Percentiles rank a stretch among this genome's conserved stretches.
These are phyloP conservation scores for Rhynchospora breviuscula DNA, from an alignment of 176 grass and related monocot species.

Conservation along the genomic window DNA sequence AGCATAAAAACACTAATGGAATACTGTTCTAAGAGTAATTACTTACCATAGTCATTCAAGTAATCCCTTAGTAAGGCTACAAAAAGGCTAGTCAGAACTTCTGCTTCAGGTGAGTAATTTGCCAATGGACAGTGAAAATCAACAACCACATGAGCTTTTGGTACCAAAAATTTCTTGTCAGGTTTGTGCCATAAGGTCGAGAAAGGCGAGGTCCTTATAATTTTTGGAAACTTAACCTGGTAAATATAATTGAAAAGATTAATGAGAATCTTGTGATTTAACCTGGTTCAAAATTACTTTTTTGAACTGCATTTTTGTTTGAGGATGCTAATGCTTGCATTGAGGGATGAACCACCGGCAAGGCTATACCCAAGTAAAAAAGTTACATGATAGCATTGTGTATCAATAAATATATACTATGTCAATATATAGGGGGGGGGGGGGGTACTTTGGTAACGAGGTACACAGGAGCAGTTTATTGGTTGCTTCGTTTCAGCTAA, in stretches of 20 bases:
- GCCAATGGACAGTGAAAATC: slow-evolving; percentile 93
- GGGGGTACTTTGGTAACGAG: neutral
- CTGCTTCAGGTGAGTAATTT: slow-evolving; percentile 71
- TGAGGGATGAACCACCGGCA: neutral
- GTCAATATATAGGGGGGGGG: neutral
- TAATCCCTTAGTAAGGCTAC: slow-evolving; percentile 76
- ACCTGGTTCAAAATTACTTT: neutral
- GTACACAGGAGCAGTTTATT: neutral
- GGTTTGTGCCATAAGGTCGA: slow-evolving; percentile 92
- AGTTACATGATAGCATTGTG: neutral
- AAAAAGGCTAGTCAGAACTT: slow-evolving; percentile 51
- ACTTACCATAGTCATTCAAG: slow-evolving; percentile 93
- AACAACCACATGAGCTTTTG: slow-evolving; percentile 71
- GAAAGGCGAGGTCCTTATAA: slow-evolving; percentile 62
- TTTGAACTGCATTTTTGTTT: neutral
- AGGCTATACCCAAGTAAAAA: neutral
- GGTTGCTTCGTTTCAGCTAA: neutral
- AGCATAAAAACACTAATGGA: neutral
- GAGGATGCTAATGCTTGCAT: neutral
- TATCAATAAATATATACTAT: neutral
- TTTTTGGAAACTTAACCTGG: slow-evolving; percentile 61
- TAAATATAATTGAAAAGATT: slow-evolving; percentile 8
- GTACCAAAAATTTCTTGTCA: slow-evolving; percentile 62
- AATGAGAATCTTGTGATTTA: neutral
- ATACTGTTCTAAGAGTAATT: neutral